These are phyloP conservation scores for Sphaceloma murrayae DNA, from an alignment of 2,329 filamentous ascomycete genomes.

Conservation along the genomic window DNA sequence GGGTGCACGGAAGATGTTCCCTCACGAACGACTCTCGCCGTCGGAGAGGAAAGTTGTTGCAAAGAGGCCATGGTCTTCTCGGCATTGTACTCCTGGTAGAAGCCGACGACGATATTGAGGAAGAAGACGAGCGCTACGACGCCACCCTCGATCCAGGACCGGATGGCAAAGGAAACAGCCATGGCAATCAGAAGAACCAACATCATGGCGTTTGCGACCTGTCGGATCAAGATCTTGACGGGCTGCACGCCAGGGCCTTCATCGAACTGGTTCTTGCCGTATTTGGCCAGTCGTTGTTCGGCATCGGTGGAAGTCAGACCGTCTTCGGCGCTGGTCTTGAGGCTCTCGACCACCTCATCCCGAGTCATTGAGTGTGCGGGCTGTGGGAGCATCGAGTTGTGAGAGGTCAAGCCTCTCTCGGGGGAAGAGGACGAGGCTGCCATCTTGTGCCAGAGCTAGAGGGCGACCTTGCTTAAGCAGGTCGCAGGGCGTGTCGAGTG, in stretches of 20 bases:
- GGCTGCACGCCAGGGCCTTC: slow-evolving; percentile 58
- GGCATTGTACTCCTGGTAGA: slow-evolving; percentile 39
- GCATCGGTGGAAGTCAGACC: slow-evolving; percentile 56
- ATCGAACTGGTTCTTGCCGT: slow-evolving; percentile 61
- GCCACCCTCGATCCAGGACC: slow-evolving; percentile 40
- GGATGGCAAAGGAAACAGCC: slow-evolving; percentile 40
- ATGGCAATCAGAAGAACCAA: slow-evolving; percentile 48
- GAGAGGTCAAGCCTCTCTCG: neutral
- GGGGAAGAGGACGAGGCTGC: slow-evolving; percentile 10
- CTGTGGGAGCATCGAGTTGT: slow-evolving; percentile 36
- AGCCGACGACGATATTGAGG: slow-evolving; percentile 39
- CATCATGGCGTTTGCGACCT: slow-evolving; percentile 70
- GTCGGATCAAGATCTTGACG: slow-evolving; percentile 62
- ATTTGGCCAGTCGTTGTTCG: slow-evolving; percentile 46
- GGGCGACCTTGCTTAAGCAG: slow-evolving; percentile 1
- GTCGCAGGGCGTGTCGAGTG: neutral
- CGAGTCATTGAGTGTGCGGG: slow-evolving; percentile 55
- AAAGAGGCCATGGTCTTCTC: slow-evolving; percentile 44
- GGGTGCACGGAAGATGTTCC: slow-evolving; percentile 35
- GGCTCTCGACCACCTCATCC: slow-evolving; percentile 44
- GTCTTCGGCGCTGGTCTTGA: slow-evolving; percentile 56
- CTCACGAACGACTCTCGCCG: slow-evolving; percentile 38
- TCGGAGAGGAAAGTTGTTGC: slow-evolving; percentile 38
- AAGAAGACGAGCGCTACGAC: slow-evolving; percentile 39
- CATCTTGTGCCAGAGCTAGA: neutral